Conservation (phyloP, 306 rosid species). For the Rosa rugosa region DNA sequence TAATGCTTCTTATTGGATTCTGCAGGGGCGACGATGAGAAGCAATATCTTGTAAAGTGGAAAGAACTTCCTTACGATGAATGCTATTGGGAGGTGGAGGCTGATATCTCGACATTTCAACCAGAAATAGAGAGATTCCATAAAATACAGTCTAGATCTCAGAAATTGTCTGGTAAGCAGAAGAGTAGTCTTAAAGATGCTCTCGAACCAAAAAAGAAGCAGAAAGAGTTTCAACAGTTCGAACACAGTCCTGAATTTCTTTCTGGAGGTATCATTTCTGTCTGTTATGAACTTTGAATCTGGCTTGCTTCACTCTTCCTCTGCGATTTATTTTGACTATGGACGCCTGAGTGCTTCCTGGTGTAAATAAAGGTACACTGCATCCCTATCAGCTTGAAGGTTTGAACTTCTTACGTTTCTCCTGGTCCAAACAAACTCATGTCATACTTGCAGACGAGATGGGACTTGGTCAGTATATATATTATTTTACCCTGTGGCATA, state of each 20-base stretch:
- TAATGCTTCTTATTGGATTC: slow-evolving; percentile 24
- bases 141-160: slow-evolving; percentile 64
- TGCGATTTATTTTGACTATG: slow-evolving; percentile 22
- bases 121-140: slow-evolving; percentile 83
- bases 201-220: slow-evolving; percentile 61
- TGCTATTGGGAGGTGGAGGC: slow-evolving; percentile 91
- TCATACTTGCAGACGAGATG: slow-evolving; percentile 99
- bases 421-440: slow-evolving; percentile 99
- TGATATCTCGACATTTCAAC: slow-evolving; percentile 91
- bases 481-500: slow-evolving; percentile 8
- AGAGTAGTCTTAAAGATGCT: slow-evolving; percentile 50
- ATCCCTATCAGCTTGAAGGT: slow-evolving; percentile 99
- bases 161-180: slow-evolving; percentile 61
- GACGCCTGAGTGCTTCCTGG: slow-evolving; percentile 31
- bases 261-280: slow-evolving; percentile 56
- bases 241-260: slow-evolving; percentile 81
- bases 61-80: slow-evolving; percentile 94
- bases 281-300: slow-evolving; percentile 21
- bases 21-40: slow-evolving; percentile 76
- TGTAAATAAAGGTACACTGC: slow-evolving; percentile 67
- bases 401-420: slow-evolving; percentile 93
- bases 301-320: slow-evolving; percentile 17
- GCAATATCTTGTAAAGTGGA: slow-evolving; percentile 92
- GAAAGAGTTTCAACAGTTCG: slow-evolving; percentile 92
- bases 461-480: slow-evolving; percentile 75